phyloP scores from a whole-genome alignment of 306 rosid species.

The Prunus davidiana region DNA sequence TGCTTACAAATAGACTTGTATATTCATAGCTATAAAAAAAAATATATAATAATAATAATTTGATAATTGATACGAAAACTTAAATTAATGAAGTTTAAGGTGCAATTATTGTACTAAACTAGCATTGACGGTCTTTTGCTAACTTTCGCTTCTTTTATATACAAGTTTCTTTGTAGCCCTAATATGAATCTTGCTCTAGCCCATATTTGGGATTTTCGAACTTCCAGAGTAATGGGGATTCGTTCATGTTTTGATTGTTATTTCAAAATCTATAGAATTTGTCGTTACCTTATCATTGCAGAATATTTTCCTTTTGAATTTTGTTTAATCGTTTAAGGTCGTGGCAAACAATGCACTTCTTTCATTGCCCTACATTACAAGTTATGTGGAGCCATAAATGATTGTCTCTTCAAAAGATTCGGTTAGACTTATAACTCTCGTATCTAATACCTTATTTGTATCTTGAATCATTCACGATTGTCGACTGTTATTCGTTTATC shows the following conservation, averaged over 20 bases:
- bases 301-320: not conserved
- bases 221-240: not conserved
- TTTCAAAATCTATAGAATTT: not conserved
- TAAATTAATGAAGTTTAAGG: not conserved
- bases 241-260: not conserved
- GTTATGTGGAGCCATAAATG: not conserved
- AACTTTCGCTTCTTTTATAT: not conserved
- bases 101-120: not conserved
- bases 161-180: not conserved
- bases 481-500: too few relatives aligned
- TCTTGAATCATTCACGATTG: not conserved
- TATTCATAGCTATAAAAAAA: too few relatives aligned
- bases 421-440: not conserved
- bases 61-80: not conserved
- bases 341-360: too few relatives aligned
- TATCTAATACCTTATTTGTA: not conserved
- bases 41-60: fast-evolving
- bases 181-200: not conserved
- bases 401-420: not conserved
- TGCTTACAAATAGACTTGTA: too few relatives aligned
- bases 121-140: too few relatives aligned
- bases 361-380: not conserved
- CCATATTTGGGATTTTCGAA: not conserved
- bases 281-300: not conserved
- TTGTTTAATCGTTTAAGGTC: too few relatives aligned